Evolutionary conservation across 345 rosid genomes (phyloP).

Genomic region (Geranium brycei): DNA sequence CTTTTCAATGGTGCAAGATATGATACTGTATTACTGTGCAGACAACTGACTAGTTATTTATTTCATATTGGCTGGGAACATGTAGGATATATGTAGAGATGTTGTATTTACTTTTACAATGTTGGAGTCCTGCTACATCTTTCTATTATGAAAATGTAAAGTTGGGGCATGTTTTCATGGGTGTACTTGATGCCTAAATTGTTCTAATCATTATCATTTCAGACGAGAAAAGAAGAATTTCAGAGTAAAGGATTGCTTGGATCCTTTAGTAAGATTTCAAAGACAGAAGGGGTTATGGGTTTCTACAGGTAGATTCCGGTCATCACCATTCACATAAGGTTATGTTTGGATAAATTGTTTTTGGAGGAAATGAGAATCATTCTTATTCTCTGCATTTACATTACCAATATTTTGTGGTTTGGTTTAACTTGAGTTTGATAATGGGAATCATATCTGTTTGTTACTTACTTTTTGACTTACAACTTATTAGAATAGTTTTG

Average conservation of each 20-base stretch:
- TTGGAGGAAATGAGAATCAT: no score
- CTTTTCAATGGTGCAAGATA: not conserved
- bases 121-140: not conserved
- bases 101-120: not conserved
- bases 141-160: not conserved
- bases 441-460: no score
- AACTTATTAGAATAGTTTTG: no score
- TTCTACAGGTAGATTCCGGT: conserved; percentile 55
- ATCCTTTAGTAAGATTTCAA: conserved; percentile 59
- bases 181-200: not conserved
- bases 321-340: conserved; percentile 8
- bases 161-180: not conserved
- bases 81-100: not conserved
- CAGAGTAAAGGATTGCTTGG: conserved; percentile 51
- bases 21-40: no score
- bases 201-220: conserved; percentile 16
- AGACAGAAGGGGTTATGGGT: conserved; percentile 75
- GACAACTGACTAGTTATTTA: no score
- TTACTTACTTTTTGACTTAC: no score
- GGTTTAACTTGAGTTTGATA: no score
- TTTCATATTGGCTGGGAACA: no score
- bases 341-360: not conserved
- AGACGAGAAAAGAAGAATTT: conserved; percentile 84
- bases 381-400: no score
- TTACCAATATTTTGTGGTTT: no score